phyloP scores from a whole-genome alignment of 305 asterid species.

The Solanum hybrid region DNA sequence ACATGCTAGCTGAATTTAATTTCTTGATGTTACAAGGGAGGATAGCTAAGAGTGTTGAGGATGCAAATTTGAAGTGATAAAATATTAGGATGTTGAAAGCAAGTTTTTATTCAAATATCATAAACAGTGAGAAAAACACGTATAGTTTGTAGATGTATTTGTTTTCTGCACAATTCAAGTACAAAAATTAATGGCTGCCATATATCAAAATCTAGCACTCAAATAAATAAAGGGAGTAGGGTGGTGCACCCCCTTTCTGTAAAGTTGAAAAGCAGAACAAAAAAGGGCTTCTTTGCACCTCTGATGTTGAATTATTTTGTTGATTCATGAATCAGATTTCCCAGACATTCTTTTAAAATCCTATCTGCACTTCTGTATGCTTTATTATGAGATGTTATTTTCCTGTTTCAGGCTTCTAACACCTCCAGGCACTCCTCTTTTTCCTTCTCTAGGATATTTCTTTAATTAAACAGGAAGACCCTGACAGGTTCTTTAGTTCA shows the following conservation, averaged over 20 bases:
- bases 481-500: not conserved
- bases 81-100: not conserved
- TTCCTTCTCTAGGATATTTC: slow-evolving; percentile 65
- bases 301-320: not conserved
- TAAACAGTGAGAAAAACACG: not conserved
- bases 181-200: not conserved
- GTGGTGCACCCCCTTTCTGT: not conserved
- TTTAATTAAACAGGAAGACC: not conserved
- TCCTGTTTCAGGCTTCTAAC: slow-evolving; percentile 75
- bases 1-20: too few species aligned
- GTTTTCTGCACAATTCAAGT: not conserved
- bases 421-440: slow-evolving; percentile 98
- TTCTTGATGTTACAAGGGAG: too few species aligned
- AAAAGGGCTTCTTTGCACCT: not conserved
- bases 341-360: not conserved
- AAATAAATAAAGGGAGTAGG: not conserved
- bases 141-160: not conserved
- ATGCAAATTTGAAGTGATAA: too few species aligned
- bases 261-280: not conserved
- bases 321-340: not conserved
- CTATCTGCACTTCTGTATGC: not conserved
- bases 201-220: not conserved
- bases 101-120: not conserved
- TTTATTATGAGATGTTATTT: not conserved
- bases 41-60: too few species aligned